Percentiles rank a stretch among this genome's conserved stretches.
Conservation (phyloP, 2,329 filamentous ascomycete species). For the Septoria petroselini region DNA sequence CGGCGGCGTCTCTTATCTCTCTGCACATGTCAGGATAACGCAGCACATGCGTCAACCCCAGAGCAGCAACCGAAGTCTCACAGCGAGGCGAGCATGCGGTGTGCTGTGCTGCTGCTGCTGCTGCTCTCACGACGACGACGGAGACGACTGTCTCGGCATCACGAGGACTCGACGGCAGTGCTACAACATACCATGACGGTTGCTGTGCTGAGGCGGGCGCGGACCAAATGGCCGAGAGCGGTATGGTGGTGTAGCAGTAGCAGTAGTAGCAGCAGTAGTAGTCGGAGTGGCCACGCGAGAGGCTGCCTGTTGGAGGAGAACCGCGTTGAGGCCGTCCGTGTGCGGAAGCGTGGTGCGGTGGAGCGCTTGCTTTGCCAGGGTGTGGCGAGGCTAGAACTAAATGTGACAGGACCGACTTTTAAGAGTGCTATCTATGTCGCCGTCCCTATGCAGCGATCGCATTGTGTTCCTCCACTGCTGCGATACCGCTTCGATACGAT, state of each 20-base stretch:
- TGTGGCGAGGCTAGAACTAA: not conserved
- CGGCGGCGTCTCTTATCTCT: not conserved
- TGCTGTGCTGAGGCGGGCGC: no score
- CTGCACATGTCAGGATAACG: not conserved
- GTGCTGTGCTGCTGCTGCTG: not conserved
- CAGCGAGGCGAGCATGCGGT: conserved; percentile 7
- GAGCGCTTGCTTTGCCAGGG: conserved; percentile 4
- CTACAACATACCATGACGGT: no score
- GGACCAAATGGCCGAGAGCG: no score
- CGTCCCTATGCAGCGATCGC: not conserved
- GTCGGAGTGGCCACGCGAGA: no score
- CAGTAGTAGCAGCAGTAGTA: no score
- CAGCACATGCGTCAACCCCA: not conserved
- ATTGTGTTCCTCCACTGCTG: conserved; percentile 1
- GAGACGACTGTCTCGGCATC: no score
- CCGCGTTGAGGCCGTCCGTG: no score
- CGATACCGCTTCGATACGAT: conserved; percentile 4
- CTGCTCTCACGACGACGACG: not conserved
- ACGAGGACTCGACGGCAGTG: no score
- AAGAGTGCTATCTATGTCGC: no score
- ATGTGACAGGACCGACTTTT: no score
- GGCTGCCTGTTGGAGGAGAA: no score
- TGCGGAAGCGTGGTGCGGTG: conserved; percentile 8
- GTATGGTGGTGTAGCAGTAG: no score
- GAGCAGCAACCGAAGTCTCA: conserved; percentile 7